Evolutionary conservation across 179 eudicot species (phyloP).

Genomic region (Nepenthes alata): DNA sequence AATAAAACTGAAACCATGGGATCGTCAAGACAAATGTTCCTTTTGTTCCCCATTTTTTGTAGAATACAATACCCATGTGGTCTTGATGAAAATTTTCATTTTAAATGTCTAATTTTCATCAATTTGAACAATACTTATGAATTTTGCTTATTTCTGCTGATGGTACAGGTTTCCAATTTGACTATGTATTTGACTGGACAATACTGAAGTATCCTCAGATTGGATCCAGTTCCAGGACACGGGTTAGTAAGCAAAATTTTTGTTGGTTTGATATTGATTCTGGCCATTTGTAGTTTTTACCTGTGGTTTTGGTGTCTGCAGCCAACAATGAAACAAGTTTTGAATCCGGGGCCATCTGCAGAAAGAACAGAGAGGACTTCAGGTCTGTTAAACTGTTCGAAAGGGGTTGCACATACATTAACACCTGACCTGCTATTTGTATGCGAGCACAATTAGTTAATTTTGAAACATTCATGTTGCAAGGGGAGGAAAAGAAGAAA

Average conservation of each 20-base stretch:
- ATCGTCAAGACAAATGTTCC: too few species aligned
- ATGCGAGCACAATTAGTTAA: too few species aligned
- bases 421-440: too few species aligned
- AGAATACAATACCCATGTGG: too few species aligned
- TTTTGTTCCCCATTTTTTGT: too few species aligned
- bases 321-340: conserved; percentile 28
- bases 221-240: conserved; percentile 32
- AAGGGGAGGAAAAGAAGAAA: too few species aligned
- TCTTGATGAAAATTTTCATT: too few species aligned
- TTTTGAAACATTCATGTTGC: too few species aligned
- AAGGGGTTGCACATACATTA: background rate
- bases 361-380: conserved; percentile 34
- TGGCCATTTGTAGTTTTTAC: background rate
- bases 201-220: conserved; percentile 57
- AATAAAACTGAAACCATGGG: too few species aligned
- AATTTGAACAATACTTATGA: too few species aligned
- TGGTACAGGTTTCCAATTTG: conserved; percentile 50
- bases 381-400: conserved; percentile 14
- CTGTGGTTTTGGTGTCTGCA: conserved; percentile 14
- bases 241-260: conserved; percentile 20
- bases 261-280: background rate
- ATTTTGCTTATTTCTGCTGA: too few species aligned
- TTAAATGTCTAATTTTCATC: too few species aligned
- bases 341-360: conserved; percentile 36
- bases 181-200: conserved; percentile 71